Conservation (phyloP, 2,329 filamentous ascomycete genomes). For the Aspergillus caelatus region DNA sequence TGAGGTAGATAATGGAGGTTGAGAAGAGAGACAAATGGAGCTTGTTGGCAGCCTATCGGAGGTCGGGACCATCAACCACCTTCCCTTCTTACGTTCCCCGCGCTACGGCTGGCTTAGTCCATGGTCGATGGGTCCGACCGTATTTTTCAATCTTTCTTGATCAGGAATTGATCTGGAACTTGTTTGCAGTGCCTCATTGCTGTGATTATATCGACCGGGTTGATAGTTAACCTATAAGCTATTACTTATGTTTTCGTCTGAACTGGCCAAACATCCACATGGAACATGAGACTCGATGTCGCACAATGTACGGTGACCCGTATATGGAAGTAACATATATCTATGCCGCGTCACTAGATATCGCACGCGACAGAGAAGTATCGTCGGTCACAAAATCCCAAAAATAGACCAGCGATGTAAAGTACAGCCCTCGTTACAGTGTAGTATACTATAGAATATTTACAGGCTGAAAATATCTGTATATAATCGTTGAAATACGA, state of each 20-base stretch:
- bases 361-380: neutral
- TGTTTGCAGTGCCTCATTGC: neutral
- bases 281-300: neutral
- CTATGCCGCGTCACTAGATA: neutral
- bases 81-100: slow-evolving; percentile 13
- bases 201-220: neutral
- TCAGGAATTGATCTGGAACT: neutral
- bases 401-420: neutral
- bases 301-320: neutral
- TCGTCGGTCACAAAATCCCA: neutral
- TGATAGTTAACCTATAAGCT: neutral
- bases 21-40: slow-evolving; percentile 7
- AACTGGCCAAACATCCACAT: neutral
- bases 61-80: slow-evolving; percentile 13
- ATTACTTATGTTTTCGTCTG: neutral
- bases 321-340: neutral
- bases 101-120: slow-evolving; percentile 8
- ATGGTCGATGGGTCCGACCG: slow-evolving; percentile 7
- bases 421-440: neutral
- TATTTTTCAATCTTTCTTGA: neutral
- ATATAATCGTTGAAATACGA: neutral
- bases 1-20: slow-evolving; percentile 7
- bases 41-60: slow-evolving; percentile 20
- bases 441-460: neutral
- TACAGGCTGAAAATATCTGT: neutral